Evolutionary conservation across 148 eudicot genomes (phyloP).

Genomic region (Selenicereus undatus): DNA sequence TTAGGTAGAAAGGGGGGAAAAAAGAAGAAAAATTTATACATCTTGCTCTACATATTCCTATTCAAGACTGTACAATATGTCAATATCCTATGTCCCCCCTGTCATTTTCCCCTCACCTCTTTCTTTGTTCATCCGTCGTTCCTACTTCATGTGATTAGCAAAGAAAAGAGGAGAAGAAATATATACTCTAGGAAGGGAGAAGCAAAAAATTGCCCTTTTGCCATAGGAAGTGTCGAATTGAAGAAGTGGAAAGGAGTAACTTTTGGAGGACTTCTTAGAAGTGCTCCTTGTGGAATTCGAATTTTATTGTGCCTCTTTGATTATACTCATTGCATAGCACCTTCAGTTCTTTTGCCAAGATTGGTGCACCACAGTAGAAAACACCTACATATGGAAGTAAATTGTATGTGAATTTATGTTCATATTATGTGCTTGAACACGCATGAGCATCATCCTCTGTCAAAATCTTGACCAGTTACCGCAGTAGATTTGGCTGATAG

Average conservation of each 20-base stretch:
- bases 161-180: background rate
- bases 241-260: constrained; percentile 8
- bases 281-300: constrained; percentile 92
- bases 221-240: background rate
- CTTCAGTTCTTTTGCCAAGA: constrained; percentile 73
- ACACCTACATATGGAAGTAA: constrained; percentile 48
- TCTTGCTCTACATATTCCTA: constrained; percentile 10
- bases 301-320: constrained; percentile 85
- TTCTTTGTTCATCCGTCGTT: constrained; percentile 5
- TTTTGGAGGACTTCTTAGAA: constrained; percentile 38
- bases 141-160: constrained; percentile 7
- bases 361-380: constrained; percentile 80
- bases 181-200: constrained; percentile 8
- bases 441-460: background rate
- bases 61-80: constrained; percentile 22
- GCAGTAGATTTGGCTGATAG: background rate
- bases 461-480: background rate
- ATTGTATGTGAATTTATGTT: background rate
- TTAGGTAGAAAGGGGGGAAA: background rate
- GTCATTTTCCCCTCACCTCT: background rate
- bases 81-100: constrained; percentile 20
- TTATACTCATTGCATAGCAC: constrained; percentile 65
- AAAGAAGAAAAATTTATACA: background rate
- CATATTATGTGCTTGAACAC: constrained; percentile 9
- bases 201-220: constrained; percentile 9